Evolutionary conservation across 495 filamentous ascomycete species (phyloP).

Genomic region (Penicillium coffeae): DNA sequence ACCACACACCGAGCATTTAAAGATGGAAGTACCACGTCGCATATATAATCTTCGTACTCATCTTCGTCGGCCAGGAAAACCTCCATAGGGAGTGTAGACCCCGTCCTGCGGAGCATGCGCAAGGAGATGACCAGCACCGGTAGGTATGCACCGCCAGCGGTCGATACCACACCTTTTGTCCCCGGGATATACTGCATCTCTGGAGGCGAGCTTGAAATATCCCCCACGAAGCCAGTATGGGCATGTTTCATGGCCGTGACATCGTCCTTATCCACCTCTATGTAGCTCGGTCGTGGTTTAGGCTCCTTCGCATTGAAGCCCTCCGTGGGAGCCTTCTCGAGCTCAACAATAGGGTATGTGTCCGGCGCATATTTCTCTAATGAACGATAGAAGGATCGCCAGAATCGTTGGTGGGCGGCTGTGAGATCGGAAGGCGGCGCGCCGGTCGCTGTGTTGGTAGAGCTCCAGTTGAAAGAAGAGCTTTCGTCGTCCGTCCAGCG

Average conservation of each 20-base stretch:
- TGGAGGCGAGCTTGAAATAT: conserved; percentile 23
- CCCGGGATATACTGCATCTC: conserved; percentile 27
- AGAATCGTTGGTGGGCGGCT: conserved; percentile 14
- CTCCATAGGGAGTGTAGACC: conserved; percentile 49
- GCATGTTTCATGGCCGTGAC: conserved; percentile 22
- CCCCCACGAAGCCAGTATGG: conserved; percentile 31
- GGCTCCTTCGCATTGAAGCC: conserved; percentile 15
- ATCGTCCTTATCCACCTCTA: conserved; percentile 13
- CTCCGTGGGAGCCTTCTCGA: conserved; percentile 16
- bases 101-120: conserved; percentile 47
- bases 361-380: conserved; percentile 14
- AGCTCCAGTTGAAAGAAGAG: neutral
- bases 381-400: conserved; percentile 10
- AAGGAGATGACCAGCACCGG: conserved; percentile 42
- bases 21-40: conserved; percentile 38
- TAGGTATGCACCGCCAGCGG: conserved; percentile 32
- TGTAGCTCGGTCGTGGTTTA: conserved; percentile 11
- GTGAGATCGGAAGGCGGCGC: conserved; percentile 4
- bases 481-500: conserved; percentile 3
- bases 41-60: conserved; percentile 46
- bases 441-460: neutral
- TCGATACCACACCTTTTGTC: conserved; percentile 43
- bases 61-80: conserved; percentile 42
- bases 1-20: conserved; percentile 45
- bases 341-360: conserved; percentile 4